A percentile compares a stretch with the other conserved stretches of the same genome.
phyloP scores from a whole-genome alignment of 1,284 basidiomycete species.

The Cryptococcus floricola region DNA sequence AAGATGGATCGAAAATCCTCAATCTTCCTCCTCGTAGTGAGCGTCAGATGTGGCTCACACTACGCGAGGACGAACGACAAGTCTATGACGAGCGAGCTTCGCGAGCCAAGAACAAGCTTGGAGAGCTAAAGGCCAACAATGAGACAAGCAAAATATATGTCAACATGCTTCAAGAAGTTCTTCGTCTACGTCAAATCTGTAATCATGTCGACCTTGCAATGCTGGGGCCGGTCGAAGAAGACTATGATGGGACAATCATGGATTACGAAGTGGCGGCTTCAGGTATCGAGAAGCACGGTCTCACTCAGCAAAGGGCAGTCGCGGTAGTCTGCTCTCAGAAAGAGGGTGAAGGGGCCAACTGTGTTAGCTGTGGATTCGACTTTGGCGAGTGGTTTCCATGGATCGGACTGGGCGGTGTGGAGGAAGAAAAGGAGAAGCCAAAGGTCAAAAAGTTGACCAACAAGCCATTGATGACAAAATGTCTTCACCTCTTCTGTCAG shows the following conservation, averaged over 20 bases:
- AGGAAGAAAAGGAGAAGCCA: constrained; percentile 37
- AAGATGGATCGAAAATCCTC: constrained; percentile 79
- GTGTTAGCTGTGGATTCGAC: constrained; percentile 78
- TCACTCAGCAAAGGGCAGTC: constrained; percentile 67
- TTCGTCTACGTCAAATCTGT: constrained; percentile 93
- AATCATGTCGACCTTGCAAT: constrained; percentile 90
- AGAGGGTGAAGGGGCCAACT: constrained; percentile 76
- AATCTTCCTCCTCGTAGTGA: constrained; percentile 81
- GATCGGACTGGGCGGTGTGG: constrained; percentile 50
- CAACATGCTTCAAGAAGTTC: constrained; percentile 90
- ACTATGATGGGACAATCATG: constrained; percentile 60
- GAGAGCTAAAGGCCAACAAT: constrained; percentile 75
- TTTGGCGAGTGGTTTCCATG: constrained; percentile 56
- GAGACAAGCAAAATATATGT: constrained; percentile 92
- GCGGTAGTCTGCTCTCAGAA: constrained; percentile 75
- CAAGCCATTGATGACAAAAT: constrained; percentile 70
- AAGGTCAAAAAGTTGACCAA: constrained; percentile 29
- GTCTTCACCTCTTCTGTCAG: constrained; percentile 86
- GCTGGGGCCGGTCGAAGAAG: constrained; percentile 45
- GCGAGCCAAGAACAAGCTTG: constrained; percentile 41
- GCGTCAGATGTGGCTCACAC: constrained; percentile 77
- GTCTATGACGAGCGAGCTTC: constrained; percentile 80
- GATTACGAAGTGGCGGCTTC: constrained; percentile 70
- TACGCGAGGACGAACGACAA: constrained; percentile 73
- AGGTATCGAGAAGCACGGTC: constrained; percentile 74